Evolutionary conservation across 2,329 filamentous ascomycete species (phyloP), one percentile per base, ranked within the genome.

Genomic region (Colletotrichum sp.): DNA sequence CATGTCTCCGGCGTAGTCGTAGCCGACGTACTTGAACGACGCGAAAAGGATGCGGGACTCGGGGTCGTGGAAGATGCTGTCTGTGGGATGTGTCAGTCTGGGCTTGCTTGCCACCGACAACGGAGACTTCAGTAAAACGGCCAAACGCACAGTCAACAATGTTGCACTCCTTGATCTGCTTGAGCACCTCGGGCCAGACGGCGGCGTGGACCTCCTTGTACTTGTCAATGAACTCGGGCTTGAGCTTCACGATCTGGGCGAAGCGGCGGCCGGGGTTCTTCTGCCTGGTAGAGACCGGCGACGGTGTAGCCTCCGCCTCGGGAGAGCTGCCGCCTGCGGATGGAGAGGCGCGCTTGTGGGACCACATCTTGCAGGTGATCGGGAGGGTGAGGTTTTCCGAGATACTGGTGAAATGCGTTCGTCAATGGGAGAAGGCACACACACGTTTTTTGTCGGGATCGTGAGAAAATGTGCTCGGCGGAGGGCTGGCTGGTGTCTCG

Each of bases 1-100:
- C 95, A 96, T 96, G 81, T 96, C 94, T 12, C 88, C 92, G 4
- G 90, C 92, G 76, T 91, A 96, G 78, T 95, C 90, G 75, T 90
- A 90, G 0, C 95, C 94, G n/a, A 94, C 87, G 80, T 96, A 96
- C 82, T 95, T 96, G 87, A 96, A 95, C 28, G 87, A 92, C 0
- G 93, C 93, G 81, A 96, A 96, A 2, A 96, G 88, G 57, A 93
- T 92, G 70, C 90, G 85, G 0, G 90, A 89, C 7, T 82, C 84
- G 15, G 92, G 88, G 80, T 95, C 93, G 79, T 94, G 91, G 85
- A 91, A 95, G 82, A 96, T 94, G 78, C 91, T 94, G 80, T 96
- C 93, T 94, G 78, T 74, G 55, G 16, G 25, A 16, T 15, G 52
- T 32, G 55, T 59, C 55, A 25, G 27, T 64, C 22, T 4, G 22